Conservation (phyloP, 148 eudicot genomes). For the Persicaria maculosa region DNA sequence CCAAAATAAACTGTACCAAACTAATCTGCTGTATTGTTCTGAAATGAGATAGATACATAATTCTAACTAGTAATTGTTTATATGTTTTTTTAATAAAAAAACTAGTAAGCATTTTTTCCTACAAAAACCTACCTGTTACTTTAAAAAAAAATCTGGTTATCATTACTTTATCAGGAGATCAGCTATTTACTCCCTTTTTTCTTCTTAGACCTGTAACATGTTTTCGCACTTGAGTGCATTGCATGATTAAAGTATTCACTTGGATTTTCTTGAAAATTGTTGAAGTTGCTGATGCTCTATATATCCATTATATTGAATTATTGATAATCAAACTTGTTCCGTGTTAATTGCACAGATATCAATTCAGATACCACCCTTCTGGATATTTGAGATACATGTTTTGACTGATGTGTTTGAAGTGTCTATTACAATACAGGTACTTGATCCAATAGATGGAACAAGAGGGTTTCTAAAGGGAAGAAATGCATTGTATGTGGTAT, state of each 20-base stretch:
- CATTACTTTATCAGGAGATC: neutral
- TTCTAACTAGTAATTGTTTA: neutral
- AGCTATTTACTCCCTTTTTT: neutral
- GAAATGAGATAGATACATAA: neutral
- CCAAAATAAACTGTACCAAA: neutral
- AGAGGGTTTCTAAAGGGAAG: slow-evolving; percentile 77
- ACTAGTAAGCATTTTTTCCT: neutral
- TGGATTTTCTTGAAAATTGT: neutral
- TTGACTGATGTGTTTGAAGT: neutral
- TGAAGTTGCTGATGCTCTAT: neutral
- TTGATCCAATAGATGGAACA: slow-evolving; percentile 98
- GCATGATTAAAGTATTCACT: neutral
- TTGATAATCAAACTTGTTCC: neutral
- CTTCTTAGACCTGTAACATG: neutral
- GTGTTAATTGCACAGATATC: neutral
- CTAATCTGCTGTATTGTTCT: neutral
- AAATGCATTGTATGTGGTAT: slow-evolving; percentile 87
- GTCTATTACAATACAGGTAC: slow-evolving; percentile 38
- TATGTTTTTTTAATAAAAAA: neutral
- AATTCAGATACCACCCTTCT: neutral
- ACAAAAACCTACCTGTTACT: neutral
- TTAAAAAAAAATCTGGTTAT: neutral
- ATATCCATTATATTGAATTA: neutral
- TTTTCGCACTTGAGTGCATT: neutral
- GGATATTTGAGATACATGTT: neutral